Conservation (phyloP, 768 basidiomycete species). For the Chalciporus piperatus region DNA sequence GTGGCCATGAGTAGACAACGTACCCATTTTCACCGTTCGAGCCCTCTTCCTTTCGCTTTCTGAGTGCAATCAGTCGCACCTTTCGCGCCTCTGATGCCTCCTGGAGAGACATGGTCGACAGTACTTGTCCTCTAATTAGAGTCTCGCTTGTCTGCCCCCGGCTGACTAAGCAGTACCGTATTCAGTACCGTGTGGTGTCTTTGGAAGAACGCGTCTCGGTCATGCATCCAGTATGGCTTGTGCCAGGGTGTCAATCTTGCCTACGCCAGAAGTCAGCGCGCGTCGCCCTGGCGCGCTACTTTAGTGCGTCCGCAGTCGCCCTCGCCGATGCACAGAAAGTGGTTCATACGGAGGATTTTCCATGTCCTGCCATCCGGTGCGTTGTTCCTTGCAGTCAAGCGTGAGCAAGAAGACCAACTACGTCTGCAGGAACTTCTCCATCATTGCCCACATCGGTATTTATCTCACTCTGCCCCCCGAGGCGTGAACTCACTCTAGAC, state of each 20-base stretch:
- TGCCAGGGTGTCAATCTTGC: slow-evolving; percentile 27
- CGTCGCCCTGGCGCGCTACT: slow-evolving; percentile 12
- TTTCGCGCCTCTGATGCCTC: slow-evolving; percentile 81
- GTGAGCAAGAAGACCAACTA: not conserved
- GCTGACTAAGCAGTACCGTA: slow-evolving; percentile 33
- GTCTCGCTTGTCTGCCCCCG: not conserved
- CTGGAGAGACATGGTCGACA: slow-evolving; percentile 56
- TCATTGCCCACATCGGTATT: slow-evolving; percentile 92
- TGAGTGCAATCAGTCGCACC: slow-evolving; percentile 72
- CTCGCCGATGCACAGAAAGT: slow-evolving; percentile 29
- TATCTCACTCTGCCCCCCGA: not conserved
- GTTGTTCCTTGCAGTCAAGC: slow-evolving; percentile 1
- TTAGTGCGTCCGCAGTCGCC: slow-evolving; percentile 32
- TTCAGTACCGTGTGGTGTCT: not conserved
- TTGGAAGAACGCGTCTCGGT: not conserved
- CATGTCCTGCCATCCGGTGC: slow-evolving; percentile 68
- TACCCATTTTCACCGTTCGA: slow-evolving; percentile 40
- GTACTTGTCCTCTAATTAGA: too few species aligned
- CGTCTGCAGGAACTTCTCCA: slow-evolving; percentile 77
- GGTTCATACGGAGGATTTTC: slow-evolving; percentile 59
- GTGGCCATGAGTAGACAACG: slow-evolving; percentile 20
- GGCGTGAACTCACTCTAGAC: slow-evolving; percentile 6
- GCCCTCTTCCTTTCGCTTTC: slow-evolving; percentile 67
- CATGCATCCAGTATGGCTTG: slow-evolving; percentile 34
- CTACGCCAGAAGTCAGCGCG: slow-evolving; percentile 6